Evolutionary conservation across 805 yeast genomes (phyloP).

Genomic region (Candida nanaspora): DNA sequence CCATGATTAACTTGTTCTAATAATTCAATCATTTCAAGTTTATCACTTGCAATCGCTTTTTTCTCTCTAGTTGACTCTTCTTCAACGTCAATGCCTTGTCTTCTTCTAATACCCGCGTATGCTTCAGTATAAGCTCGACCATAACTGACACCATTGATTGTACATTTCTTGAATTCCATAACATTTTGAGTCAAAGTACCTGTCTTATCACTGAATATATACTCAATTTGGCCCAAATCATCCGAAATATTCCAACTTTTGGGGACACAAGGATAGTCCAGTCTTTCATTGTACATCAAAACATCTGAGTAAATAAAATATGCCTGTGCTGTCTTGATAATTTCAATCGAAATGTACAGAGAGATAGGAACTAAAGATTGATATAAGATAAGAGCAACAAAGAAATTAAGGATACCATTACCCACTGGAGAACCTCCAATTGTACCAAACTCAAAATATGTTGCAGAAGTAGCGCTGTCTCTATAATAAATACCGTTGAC

Average conservation of each 20-base stretch:
- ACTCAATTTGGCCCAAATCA: conserved; percentile 79
- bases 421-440: conserved; percentile 49
- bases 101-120: conserved; percentile 59
- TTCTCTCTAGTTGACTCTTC: conserved; percentile 37
- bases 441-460: conserved; percentile 55
- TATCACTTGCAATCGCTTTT: conserved; percentile 34
- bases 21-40: conserved; percentile 37
- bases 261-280: conserved; percentile 74
- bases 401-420: conserved; percentile 62
- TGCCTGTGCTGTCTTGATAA: conserved; percentile 71
- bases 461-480: conserved; percentile 34
- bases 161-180: conserved; percentile 76
- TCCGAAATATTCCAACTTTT: conserved; percentile 81
- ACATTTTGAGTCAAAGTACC: conserved; percentile 80
- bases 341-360: conserved; percentile 70
- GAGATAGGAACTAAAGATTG: conserved; percentile 80
- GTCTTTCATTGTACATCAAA: conserved; percentile 57
- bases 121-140: conserved; percentile 79
- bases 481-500: conserved; percentile 61
- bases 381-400: conserved; percentile 65
- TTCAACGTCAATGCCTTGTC: conserved; percentile 56
- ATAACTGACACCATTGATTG: conserved; percentile 58
- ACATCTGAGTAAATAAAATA: conserved; percentile 66
- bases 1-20: conserved; percentile 20
- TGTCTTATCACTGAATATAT: conserved; percentile 75